Base-by-base conservation (phyloP, 192 early-diverging fungal species). In the Podila epicladia region DNA sequence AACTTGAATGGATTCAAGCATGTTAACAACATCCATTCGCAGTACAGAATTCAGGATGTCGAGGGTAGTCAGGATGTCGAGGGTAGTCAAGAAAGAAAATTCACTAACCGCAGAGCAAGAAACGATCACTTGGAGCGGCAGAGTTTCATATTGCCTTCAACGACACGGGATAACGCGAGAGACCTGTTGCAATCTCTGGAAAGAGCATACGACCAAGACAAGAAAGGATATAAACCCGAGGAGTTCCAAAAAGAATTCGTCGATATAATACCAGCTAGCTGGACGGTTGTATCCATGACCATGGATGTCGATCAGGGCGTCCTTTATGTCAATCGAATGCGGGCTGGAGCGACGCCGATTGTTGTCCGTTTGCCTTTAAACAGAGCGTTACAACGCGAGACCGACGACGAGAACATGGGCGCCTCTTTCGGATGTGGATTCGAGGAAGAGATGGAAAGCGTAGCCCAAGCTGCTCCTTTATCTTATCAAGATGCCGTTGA, bases 211-310 rank as follows among this genome's bases (percentile, higher is more conserved):
- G 67, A 76, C 28, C 58, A 73, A 29, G 89, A 89, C 63, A 55
- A 57, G 17, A 60, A 82, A 15, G 82, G 77, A 33, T 82, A 83
- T 22, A 38, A 65, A 20, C 19, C 59, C 5, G 62, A 58, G 7
- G 69, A 65, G 5, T 92, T 92, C 60, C 85, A 87, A 61, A 41
- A 61, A 3, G 65, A 85, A 4, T 88, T 95, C 51, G 48, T 88
- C 2, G 74, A 89, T 26, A 86, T 85, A 7, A 68, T 94, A 13
- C 95, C 97, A 12, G 29, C 66, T 0, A 41, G 83, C 19, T 97
- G 95, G 95, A 89, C 89, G 0, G 94, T 94, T 0, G 94, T 93
- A 48, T 94, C 91, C 0, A 68, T 98, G 32, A 91, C 94, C 0
- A 80, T 96, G 35, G 96, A 98, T 65, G 60, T 82, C 1, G 73